Base-by-base conservation (phyloP, 768 basidiomycete species). In the Suillus subaureus region DNA sequence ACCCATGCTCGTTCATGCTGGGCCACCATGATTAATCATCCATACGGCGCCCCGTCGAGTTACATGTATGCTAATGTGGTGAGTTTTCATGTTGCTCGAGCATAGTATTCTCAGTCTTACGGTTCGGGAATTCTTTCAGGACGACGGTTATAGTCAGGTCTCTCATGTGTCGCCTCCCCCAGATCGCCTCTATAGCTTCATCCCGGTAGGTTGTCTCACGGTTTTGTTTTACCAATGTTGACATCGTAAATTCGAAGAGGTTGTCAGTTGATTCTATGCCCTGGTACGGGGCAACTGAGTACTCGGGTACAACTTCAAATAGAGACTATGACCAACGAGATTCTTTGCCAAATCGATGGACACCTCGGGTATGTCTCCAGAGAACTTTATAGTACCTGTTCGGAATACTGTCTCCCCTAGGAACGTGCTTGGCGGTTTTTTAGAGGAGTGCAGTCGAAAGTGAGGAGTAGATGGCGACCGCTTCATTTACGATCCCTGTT, bases 21-120 rank as follows among this genome's bases (percentile, higher is more conserved):
- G 58, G 40, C 11, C 40, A 6, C 64, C 67, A 74, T 49, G 66
- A 77, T 75, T 69, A 75, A 70, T 63, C 74, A 75, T 67, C 74
- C 74, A 18, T 75, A 75, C 42, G 73, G 66, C 43, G 69, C 73
- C 55, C 66, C 75, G 31, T 70, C 75, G 18, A 71, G 68, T 54
- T 77, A 71, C 40, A 51, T 75, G 62, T 74, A 75, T 40, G 65
- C 71, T 18, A 67, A 51, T 37, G 68, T 67, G 67, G 75, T 72
- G 47, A 54, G 75, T 11, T 40, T 23, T 42, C 42, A 1, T 3
- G 21, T 5, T 35, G 8, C 40, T 42, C 23, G 45, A 28, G 15
- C 7, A 43, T 4, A 1, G 16, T 28, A 28, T 15, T 13, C 15
- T 45, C 60, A 42, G 11, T 12, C 43, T 64, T 67, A 49, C 64